Percentiles rank a stretch among this genome's conserved stretches.
Evolutionary conservation across 495 filamentous ascomycete genomes (phyloP).

Genomic region (Neurospora pannonica): DNA sequence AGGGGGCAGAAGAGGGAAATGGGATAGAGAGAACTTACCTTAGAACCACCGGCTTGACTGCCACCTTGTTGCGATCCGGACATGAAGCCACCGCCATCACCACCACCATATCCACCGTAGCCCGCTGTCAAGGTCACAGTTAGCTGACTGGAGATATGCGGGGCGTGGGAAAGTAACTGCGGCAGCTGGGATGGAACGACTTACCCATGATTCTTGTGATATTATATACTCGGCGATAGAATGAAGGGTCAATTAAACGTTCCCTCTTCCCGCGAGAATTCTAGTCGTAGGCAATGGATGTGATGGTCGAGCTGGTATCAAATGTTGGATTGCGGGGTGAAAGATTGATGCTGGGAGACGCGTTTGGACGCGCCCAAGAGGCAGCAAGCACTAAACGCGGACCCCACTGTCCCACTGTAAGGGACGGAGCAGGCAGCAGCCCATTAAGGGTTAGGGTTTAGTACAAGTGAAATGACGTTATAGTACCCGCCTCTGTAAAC

Average conservation of each 20-base stretch:
- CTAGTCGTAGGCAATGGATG: background rate
- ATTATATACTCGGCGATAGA: background rate
- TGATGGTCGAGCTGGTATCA: background rate
- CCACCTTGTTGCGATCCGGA: slow-evolving; percentile 31
- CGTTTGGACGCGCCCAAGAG: slow-evolving; percentile 5
- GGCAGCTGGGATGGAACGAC: background rate
- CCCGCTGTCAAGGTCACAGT: slow-evolving; percentile 9
- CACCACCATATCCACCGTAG: slow-evolving; percentile 33
- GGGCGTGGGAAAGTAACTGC: background rate
- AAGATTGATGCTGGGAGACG: slow-evolving; percentile 8
- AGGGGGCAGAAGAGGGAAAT: background rate
- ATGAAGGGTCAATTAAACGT: background rate
- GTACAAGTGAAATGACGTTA: background rate
- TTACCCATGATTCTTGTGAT: slow-evolving; percentile 4
- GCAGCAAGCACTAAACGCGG: slow-evolving; percentile 14
- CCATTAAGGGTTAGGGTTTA: background rate
- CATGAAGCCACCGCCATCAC: slow-evolving; percentile 39
- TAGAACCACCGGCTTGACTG: slow-evolving; percentile 26
- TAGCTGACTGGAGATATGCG: background rate
- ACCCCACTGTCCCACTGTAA: slow-evolving; percentile 6
- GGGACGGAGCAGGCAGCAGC: background rate
- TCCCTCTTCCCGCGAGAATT: background rate
- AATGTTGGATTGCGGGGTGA: slow-evolving; percentile 7
- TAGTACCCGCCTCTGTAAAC: background rate
- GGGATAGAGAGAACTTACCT: slow-evolving; percentile 5